Percentiles rank a stretch among this genome's conserved stretches.
phyloP scores from a whole-genome alignment of 495 filamentous ascomycete species.

The Hyaloscypha bicolor region DNA sequence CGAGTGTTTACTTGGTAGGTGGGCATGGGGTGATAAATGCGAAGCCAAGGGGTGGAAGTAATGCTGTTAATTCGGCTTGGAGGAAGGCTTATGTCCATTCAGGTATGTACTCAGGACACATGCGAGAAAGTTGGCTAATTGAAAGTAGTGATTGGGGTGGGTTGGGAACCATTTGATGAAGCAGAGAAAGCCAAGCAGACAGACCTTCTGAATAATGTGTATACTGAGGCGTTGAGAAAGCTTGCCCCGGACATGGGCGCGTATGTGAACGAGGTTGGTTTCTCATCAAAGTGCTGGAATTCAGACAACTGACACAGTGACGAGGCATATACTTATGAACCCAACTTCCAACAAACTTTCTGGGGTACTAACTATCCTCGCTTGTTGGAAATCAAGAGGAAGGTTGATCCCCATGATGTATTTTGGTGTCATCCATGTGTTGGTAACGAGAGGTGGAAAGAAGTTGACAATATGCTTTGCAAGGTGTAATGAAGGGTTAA shows the following conservation, averaged over 20 bases:
- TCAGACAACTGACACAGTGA: background rate
- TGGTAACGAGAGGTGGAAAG: conserved; percentile 62
- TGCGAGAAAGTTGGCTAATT: background rate
- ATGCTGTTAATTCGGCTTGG: conserved; percentile 49
- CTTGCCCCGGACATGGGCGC: conserved; percentile 24
- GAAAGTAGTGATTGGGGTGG: background rate
- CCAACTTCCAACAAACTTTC: conserved; percentile 50
- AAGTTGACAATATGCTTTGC: conserved; percentile 38
- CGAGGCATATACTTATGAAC: conserved; percentile 51
- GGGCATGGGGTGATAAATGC: conserved; percentile 42
- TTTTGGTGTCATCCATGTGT: conserved; percentile 64
- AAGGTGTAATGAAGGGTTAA: background rate
- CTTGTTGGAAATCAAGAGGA: conserved; percentile 49
- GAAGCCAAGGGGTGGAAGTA: conserved; percentile 30
- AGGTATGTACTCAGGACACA: conserved; percentile 6
- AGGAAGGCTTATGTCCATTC: conserved; percentile 43
- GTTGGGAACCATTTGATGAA: conserved; percentile 22
- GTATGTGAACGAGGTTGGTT: conserved; percentile 40
- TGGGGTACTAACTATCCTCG: conserved; percentile 53
- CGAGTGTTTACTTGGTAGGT: conserved; percentile 44
- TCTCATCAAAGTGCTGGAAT: conserved; percentile 3
- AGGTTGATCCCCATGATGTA: conserved; percentile 58
- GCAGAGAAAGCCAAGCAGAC: background rate
- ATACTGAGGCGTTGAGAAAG: conserved; percentile 19
- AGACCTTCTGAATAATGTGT: conserved; percentile 3